A percentile compares a stretch with the other conserved stretches of the same genome.
These are phyloP conservation scores for Pseudogymnoascus sp. DNA, from an alignment of 2,329 filamentous ascomycete species.

Conservation along the genomic window DNA sequence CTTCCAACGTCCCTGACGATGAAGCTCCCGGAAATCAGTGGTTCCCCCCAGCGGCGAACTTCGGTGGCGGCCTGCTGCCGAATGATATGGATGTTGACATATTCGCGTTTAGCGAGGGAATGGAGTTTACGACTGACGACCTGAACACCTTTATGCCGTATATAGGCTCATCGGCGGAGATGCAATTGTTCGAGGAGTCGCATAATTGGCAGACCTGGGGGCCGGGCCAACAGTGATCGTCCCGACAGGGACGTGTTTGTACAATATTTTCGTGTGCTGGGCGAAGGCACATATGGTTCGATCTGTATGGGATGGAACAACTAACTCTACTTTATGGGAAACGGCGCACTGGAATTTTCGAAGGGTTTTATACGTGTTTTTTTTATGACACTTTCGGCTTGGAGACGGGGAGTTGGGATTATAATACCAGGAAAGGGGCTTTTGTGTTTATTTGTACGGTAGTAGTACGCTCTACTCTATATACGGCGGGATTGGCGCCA, in stretches of 20 bases:
- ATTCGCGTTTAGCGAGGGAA: not conserved
- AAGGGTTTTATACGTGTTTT: not conserved
- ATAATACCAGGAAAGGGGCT: not conserved
- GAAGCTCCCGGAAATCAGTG: not conserved
- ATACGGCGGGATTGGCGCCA: not conserved
- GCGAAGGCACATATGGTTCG: not conserved
- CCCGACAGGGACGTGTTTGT: not conserved
- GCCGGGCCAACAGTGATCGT: not conserved
- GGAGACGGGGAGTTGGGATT: not conserved
- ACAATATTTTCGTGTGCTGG: not conserved
- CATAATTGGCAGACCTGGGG: not conserved
- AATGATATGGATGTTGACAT: conserved; percentile 10
- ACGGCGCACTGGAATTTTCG: not conserved
- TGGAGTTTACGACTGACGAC: conserved; percentile 2
- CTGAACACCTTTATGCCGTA: not conserved
- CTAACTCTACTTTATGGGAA: conserved; percentile 4
- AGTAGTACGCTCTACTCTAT: conserved; percentile 7
- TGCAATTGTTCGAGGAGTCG: not conserved
- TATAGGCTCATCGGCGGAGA: not conserved
- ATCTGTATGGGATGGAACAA: not conserved
- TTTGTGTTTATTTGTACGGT: conserved; percentile 3
- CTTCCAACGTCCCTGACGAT: not conserved
- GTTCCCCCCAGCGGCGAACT: not conserved
- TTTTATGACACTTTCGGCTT: not conserved
- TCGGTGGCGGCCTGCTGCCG: not conserved